Evolutionary conservation across 2,329 filamentous ascomycete genomes (phyloP), one percentile per base, ranked within the genome.

Genomic region (Aspergillus brasiliensis): DNA sequence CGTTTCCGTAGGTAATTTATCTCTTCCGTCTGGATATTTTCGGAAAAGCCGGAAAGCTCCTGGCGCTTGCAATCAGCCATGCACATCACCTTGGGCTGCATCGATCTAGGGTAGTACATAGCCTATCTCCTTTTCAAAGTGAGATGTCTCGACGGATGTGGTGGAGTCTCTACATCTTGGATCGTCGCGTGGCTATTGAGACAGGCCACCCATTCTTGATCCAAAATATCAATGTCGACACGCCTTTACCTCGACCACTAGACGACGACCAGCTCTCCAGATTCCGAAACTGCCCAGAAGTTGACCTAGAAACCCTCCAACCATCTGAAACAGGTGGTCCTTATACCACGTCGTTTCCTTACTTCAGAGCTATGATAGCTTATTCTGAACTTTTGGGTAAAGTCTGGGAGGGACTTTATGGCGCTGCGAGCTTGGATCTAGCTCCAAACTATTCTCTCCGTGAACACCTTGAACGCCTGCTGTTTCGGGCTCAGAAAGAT

Each of bases 71-170:
- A 2, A 65, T 69, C 44, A 65, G 63, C 1, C 67, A 70, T 51
- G 57, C 64, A 15, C 65, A 69, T 17, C 60, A 69, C 42, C 56
- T 68, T 21, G 68, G 68, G 11, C 58, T 68, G 2, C 68, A 70
- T n/a, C 61, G 66, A 31, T 53, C 60, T 4, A 62, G 62, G 52
- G 62, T 65, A 3, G 51, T 67, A 1, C 44, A 59, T 13, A n/a
- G 13, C 5, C 62, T 67, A 59, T 19, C 48, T 13, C 40, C 40
- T 1, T 68, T 64, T 21, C 51, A 65, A 1, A 51, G 57, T 27
- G 69, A 74, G 44, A 69, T 72, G 62, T 46, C 52, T 34, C 70
- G 71, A 19, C 65, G 71, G 3, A 53, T 74, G 1, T 73, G 71
- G 58, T 74, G 72, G 72, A 68, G 68, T 40, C 60, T 71, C 1